These are phyloP conservation scores for Thielaviopsis cerberus DNA, from an alignment of 2,329 filamentous ascomycete species.

Conservation along the genomic window DNA sequence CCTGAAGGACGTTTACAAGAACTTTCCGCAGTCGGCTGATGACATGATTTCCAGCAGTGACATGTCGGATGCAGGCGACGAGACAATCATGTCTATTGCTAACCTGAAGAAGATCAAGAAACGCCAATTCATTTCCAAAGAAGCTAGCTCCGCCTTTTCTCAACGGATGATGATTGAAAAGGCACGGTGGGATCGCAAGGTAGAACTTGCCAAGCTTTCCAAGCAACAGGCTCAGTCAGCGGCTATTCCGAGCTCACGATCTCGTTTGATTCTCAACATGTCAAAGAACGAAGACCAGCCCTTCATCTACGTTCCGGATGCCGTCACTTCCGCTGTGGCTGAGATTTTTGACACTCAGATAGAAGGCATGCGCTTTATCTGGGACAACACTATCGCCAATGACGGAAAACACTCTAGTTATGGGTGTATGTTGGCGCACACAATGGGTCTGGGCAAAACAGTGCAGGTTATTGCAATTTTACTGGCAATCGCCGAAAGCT, in stretches of 20 bases:
- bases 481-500: slow-evolving; percentile 50
- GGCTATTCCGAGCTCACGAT: slow-evolving; percentile 25
- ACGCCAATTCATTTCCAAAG: slow-evolving; percentile 24
- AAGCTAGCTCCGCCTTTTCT: slow-evolving; percentile 32
- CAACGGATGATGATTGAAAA: slow-evolving; percentile 38
- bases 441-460: slow-evolving; percentile 84
- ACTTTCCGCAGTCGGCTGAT: slow-evolving; percentile 7
- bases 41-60: not conserved
- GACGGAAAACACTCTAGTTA: slow-evolving; percentile 29
- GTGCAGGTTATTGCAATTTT: slow-evolving; percentile 82
- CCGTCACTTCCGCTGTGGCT: slow-evolving; percentile 30
- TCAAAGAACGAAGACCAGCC: slow-evolving; percentile 40
- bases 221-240: slow-evolving; percentile 24
- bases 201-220: slow-evolving; percentile 21
- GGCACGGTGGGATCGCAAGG: slow-evolving; percentile 31
- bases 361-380: slow-evolving; percentile 68
- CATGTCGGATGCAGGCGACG: not conserved
- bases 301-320: slow-evolving; percentile 43
- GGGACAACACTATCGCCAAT: slow-evolving; percentile 57
- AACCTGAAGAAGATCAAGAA: slow-evolving; percentile 13
- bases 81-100: not conserved
- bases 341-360: slow-evolving; percentile 67
- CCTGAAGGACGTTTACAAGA: slow-evolving; percentile 1
- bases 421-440: slow-evolving; percentile 70
- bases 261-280: slow-evolving; percentile 46